Evolutionary conservation across 257 asterid genomes (phyloP), one percentile per base, ranked within the genome.

Genomic region (Gentiana dahurica): DNA sequence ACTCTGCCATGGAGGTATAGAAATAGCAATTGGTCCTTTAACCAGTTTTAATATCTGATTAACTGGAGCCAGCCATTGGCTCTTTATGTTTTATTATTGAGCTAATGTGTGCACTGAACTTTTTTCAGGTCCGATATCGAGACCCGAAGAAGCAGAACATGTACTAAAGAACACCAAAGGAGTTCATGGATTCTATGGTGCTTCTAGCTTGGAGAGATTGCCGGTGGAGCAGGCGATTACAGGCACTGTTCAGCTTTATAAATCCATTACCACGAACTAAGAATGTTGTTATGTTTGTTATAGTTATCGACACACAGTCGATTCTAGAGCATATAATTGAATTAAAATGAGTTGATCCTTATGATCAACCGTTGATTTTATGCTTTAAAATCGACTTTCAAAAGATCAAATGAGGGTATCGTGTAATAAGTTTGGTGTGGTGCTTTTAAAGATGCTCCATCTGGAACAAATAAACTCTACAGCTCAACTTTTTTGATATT

Each of bases 111-210:
- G 37, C 44, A 33, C 9, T 53, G 41, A n/a, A 53, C 43, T 24
- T 24, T 51, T 68, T 73, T 33, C 79, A 87, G 96, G 96, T 51
- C 94, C 96, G 46, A 85, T 91, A 76, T 87, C 93, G 51, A 77
- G 84, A 45, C 93, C 94, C 15, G 49, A 69, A 44, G 96, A 85
- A 58, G 94, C 98, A 51, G 95, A 86, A 62, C 77, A 81, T 73
- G 88, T 91, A 44, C 75, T 91, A 71, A 85, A 82, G 81, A 81
- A 84, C 79, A 85, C 95, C 33, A 65, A 65, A 55, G 95, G 94
- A 67, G 98, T 91, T 41, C 92, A 91, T 69, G 98, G 98, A 59
- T 91, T 91, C 74, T 91, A 91, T 35, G 95, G 98, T 5, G 95
- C 98, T 15, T 91, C 98, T 49, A 91, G 98, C 64, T 71, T 91